Evolutionary conservation across 768 basidiomycete species (phyloP), one percentile per base, ranked within the genome.

Genomic region (Amanita phalloides): DNA sequence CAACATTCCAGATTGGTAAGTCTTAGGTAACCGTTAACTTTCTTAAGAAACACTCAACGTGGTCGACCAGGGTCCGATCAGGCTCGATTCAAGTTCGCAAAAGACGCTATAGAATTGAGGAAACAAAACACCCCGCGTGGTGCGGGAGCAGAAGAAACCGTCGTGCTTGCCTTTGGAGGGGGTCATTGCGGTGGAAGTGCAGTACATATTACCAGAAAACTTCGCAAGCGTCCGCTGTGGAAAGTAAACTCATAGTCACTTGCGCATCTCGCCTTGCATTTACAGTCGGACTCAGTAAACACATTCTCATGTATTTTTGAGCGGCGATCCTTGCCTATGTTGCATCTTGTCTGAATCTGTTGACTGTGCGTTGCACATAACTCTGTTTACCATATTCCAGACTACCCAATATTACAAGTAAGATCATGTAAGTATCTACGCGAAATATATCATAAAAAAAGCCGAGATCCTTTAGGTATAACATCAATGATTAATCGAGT

Each of bases 1-100:
- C 84, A 26, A 75, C 73, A 23, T 90, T 90, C 70, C 78, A 82
- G 64, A 86, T 91, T 55, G 89, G 89, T 88, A 33, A 48, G 71
- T 62, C 17, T 41, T 49, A 30, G 21, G 43, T 25, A 51, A 20
- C 25, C 33, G 23, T 39, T 10, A 35, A 36, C 47, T 26, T 26
- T 32, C 30, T 49, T 44, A 1, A 17, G 17, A 17, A 17, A 33
- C 55, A 33, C 45, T 53, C 48, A 56, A 54, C 54, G 57, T 52
- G 61, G 54, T n/a, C 61, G 38, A 55, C 58, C 65, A 86, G 86
- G 84, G 20, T 79, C 86, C 53, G 87, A 89, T 68, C 90, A 93
- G 63, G 79, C 81, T 54, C 81, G 91, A 43, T 96, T 93, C 71
- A 86, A 85, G 61, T 94, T 94, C 68, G 90, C 90, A 3, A 94